These are phyloP conservation scores for Colletotrichum chlorophyti DNA, from an alignment of 2,329 filamentous ascomycete genomes.

Conservation along the genomic window DNA sequence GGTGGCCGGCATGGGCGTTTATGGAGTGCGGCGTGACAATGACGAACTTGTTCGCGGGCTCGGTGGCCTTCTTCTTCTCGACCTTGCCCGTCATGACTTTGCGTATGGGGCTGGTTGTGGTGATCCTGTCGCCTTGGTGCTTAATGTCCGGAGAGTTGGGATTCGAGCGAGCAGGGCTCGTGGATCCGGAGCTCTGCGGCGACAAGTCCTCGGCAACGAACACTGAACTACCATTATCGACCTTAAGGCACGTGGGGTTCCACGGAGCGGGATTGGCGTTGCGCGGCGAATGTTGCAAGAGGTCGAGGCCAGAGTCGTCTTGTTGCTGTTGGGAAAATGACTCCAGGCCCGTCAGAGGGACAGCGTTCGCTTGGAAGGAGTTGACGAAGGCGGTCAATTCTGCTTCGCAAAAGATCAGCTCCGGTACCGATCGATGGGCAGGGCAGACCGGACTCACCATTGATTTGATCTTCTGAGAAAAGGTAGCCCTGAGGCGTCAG, in stretches of 20 bases:
- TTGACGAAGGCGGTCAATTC: conserved; percentile 36
- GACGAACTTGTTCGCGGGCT: conserved; percentile 51
- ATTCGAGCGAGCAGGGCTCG: conserved; percentile 31
- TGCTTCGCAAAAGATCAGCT: background rate
- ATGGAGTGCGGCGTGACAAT: conserved; percentile 63
- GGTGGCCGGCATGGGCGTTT: conserved; percentile 54
- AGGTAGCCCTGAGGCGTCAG: conserved; percentile 48
- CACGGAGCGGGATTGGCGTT: conserved; percentile 46
- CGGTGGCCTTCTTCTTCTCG: conserved; percentile 49
- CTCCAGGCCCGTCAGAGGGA: conserved; percentile 33
- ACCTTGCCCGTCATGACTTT: conserved; percentile 52
- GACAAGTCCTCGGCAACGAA: conserved; percentile 48
- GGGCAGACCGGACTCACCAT: conserved; percentile 35
- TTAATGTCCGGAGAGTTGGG: conserved; percentile 37
- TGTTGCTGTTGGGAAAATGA: conserved; percentile 31
- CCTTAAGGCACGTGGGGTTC: conserved; percentile 46
- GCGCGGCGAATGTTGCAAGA: conserved; percentile 40
- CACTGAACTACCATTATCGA: conserved; percentile 37
- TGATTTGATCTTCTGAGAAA: conserved; percentile 43
- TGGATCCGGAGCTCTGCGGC: conserved; percentile 37
- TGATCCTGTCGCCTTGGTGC: conserved; percentile 36
- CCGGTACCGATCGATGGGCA: no score
- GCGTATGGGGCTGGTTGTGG: conserved; percentile 43
- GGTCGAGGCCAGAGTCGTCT: conserved; percentile 42
- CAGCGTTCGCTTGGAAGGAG: conserved; percentile 38